Conservation (phyloP, 2,329 filamentous ascomycete genomes). For the Stagonosporopsis chrysanthemi region DNA sequence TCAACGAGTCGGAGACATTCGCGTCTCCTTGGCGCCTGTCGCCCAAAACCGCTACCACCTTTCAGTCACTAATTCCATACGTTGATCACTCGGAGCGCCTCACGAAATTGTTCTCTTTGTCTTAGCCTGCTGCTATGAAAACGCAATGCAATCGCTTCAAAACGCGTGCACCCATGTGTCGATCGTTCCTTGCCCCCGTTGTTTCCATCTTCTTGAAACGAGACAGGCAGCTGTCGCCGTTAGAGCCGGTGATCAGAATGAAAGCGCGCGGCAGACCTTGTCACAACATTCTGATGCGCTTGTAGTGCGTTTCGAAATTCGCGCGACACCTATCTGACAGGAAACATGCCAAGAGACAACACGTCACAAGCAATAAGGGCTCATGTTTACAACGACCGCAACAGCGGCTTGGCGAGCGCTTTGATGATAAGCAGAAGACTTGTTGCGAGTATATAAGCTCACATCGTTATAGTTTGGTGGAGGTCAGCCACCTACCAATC, state of each 20-base stretch:
- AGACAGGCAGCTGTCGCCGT: neutral
- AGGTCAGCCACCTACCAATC: neutral
- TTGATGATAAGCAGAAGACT: neutral
- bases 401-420: neutral
- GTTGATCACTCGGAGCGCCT: neutral
- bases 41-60: neutral
- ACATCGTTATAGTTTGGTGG: neutral
- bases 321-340: slow-evolving; percentile 4
- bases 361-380: slow-evolving; percentile 3
- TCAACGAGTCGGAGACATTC: slow-evolving; percentile 1
- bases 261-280: neutral
- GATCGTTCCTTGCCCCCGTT: slow-evolving; percentile 8
- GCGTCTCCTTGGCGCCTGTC: neutral
- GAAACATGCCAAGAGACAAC: slow-evolving; percentile 8
- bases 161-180: slow-evolving; percentile 13
- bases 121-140: neutral
- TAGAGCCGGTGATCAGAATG: slow-evolving; percentile 3
- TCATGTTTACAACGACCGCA: neutral
- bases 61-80: neutral
- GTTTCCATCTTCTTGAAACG: slow-evolving; percentile 10
- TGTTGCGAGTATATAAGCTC: slow-evolving; percentile 1
- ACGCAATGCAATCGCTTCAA: neutral
- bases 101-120: neutral
- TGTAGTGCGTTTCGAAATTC: slow-evolving; percentile 14
- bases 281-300: neutral